Conservation (phyloP, 139 green algal genomes). For the Tetraselmis striata region DNA sequence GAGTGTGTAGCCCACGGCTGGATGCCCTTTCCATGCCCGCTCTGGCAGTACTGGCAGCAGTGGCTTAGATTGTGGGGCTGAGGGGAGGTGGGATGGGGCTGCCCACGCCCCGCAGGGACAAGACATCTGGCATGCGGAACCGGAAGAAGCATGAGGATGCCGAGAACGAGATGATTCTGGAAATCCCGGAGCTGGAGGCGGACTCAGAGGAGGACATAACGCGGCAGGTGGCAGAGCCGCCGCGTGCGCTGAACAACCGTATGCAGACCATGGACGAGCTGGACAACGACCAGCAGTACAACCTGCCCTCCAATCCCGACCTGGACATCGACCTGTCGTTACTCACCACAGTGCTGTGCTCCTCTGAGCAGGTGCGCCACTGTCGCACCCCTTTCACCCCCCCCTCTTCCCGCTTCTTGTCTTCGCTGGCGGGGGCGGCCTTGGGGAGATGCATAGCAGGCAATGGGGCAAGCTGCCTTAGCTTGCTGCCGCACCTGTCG, state of each 20-base stretch:
- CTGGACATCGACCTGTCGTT: conserved; percentile 2
- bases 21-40: not conserved
- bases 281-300: conserved; percentile 1
- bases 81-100: too few relatives aligned
- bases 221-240: not conserved
- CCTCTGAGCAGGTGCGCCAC: conserved; percentile 1
- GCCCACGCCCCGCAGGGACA: too few relatives aligned
- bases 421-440: too few relatives aligned
- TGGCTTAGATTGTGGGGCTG: too few relatives aligned
- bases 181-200: conserved; percentile 2
- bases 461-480: too few relatives aligned
- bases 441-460: too few relatives aligned
- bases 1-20: not conserved
- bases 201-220: not conserved
- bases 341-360: not conserved
- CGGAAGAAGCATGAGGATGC: not conserved
- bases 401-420: too few relatives aligned
- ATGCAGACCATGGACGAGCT: conserved; percentile 5
- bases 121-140: not conserved
- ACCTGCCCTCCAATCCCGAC: conserved; percentile 3
- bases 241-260: not conserved
- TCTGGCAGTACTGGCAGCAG: not conserved
- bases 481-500: too few relatives aligned
- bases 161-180: not conserved
- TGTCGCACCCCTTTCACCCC: too few relatives aligned